Percentiles rank a stretch among this genome's conserved stretches.
These are phyloP conservation scores for Penicillium coffeae DNA, from an alignment of 495 filamentous ascomycete genomes.

Conservation along the genomic window DNA sequence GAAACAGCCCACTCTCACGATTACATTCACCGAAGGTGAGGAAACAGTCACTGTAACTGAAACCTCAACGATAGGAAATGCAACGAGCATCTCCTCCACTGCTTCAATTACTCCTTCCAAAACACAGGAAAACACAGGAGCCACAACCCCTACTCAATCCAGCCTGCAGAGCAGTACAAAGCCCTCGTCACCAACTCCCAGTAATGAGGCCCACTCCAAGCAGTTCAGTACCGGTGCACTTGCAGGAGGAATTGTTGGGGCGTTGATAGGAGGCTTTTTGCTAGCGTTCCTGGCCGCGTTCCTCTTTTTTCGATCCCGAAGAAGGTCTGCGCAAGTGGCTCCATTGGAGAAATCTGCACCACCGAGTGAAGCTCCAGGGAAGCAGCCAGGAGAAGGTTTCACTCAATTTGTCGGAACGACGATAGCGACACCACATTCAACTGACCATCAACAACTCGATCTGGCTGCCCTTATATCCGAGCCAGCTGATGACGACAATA, in stretches of 20 bases:
- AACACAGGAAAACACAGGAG: too few relatives aligned
- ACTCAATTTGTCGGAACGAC: background rate
- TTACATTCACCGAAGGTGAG: too few relatives aligned
- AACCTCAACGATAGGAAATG: too few relatives aligned
- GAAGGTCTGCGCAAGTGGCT: background rate
- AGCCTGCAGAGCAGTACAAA: background rate
- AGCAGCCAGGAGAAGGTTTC: background rate
- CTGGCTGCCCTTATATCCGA: slow-evolving; percentile 12
- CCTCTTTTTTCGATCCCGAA: slow-evolving; percentile 14
- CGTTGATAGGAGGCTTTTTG: slow-evolving; percentile 24
- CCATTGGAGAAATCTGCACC: background rate
- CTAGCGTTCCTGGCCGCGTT: slow-evolving; percentile 24
- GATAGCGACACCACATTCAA: background rate
- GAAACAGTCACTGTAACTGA: too few relatives aligned
- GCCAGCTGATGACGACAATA: slow-evolving; percentile 22
- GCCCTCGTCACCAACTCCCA: background rate
- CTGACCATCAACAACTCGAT: background rate
- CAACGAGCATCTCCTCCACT: too few relatives aligned
- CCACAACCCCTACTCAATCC: too few relatives aligned
- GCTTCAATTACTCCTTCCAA: too few relatives aligned
- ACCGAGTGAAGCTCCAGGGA: background rate
- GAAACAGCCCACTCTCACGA: too few relatives aligned
- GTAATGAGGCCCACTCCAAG: background rate
- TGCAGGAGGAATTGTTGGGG: slow-evolving; percentile 30
- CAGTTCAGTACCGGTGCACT: slow-evolving; percentile 17